Evolutionary conservation across 495 filamentous ascomycete species (phyloP).

Genomic region (Penicillium desertorum): DNA sequence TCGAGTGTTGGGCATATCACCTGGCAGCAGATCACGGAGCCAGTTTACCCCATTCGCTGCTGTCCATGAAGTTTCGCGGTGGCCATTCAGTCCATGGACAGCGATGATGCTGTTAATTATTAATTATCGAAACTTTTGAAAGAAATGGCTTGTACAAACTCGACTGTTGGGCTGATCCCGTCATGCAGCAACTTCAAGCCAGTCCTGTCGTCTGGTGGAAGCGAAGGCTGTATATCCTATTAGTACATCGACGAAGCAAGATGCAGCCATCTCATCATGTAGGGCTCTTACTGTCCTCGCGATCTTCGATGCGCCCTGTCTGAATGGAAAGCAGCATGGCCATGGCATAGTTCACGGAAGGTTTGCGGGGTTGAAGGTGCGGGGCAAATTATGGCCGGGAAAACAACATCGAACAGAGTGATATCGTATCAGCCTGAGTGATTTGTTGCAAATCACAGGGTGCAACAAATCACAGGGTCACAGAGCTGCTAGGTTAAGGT

Average conservation of each 20-base stretch:
- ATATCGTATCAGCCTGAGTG: neutral
- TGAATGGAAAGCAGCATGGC: neutral
- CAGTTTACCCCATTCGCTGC: slow-evolving; percentile 41
- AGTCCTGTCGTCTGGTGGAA: neutral
- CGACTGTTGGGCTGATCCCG: neutral
- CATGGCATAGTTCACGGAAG: neutral
- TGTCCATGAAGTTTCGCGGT: slow-evolving; percentile 38
- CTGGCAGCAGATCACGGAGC: slow-evolving; percentile 50
- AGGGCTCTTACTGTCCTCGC: neutral
- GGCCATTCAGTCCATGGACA: slow-evolving; percentile 33
- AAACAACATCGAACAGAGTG: neutral
- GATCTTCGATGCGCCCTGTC: neutral
- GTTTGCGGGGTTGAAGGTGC: neutral
- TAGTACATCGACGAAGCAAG: neutral
- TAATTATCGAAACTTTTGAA: neutral
- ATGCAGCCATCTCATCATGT: neutral
- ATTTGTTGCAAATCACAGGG: neutral
- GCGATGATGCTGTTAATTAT: slow-evolving; percentile 23
- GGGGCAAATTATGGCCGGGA: neutral
- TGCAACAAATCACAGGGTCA: neutral
- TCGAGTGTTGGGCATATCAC: slow-evolving; percentile 43
- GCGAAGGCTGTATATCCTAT: neutral
- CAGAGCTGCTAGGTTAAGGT: too few relatives aligned
- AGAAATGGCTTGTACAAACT: neutral
- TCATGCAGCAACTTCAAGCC: slow-evolving; percentile 1